Evolutionary conservation across 768 basidiomycete species (phyloP), one percentile per base, ranked within the genome.

Genomic region (Rhizopogon sp.): DNA sequence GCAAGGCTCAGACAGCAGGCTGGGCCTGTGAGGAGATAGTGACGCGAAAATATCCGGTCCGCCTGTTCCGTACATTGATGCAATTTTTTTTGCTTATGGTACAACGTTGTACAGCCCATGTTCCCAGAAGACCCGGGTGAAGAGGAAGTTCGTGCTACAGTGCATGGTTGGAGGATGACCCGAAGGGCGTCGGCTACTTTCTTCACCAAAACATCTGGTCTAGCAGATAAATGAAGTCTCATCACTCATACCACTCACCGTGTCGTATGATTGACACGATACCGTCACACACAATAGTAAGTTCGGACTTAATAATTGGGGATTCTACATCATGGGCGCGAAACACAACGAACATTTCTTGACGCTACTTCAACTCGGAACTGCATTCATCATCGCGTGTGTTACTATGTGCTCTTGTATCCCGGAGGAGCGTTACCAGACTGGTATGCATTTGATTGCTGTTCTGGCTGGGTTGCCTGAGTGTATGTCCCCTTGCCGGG

Each of bases 111-210:
- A 2, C 57, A 92, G 88, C 85, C 87, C 1, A 96, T 96, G 94
- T 96, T 96, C 62, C 87, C 87, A 0, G 83, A 93, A 4, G 94
- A 97, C 71, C 71, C 82, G 1, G 94, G 93, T 8, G 88, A 89
- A 52, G 85, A 83, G 59, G 78, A 79, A 6, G 76, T 93, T 7
- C 78, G 93, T 22, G 80, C 86, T 6, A 92, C 88, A 0, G 93
- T 97, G 1, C 87, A 93, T 62, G 93, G 93, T 2, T 94, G 90
- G 90, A 75, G 71, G 52, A 69, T 93, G 59, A 79, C 66, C 0
- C 66, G 74, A 11, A 2, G 31, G 13, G 22, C 35, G 7, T 22
- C 33, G 5, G 20, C 20, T 4, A 35, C 16, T 35, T 49, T 22
- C 8, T 20, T 49, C 29, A 13, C 41, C 39, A 33, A 33, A 47